Evolutionary conservation across 768 basidiomycete species (phyloP).

Genomic region (Russula compacta): DNA sequence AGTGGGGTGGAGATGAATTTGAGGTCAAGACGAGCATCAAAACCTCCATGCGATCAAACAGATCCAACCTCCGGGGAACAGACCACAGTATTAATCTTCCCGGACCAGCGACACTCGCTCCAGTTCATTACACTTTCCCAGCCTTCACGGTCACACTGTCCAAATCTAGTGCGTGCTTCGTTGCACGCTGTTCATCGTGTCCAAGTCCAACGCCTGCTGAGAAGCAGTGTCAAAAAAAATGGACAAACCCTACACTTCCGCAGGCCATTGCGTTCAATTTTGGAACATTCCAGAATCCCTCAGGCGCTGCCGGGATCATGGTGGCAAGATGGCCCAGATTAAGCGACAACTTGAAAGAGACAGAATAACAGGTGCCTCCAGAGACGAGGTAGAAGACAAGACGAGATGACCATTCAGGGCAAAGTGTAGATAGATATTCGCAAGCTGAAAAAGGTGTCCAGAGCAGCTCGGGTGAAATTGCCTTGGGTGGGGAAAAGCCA

Average conservation of each 20-base stretch:
- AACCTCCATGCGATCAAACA: background rate
- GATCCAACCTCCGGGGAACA: background rate
- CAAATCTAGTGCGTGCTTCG: background rate
- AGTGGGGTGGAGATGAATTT: background rate
- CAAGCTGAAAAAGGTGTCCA: conserved; percentile 35
- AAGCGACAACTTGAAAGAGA: conserved; percentile 18
- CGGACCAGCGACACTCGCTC: background rate
- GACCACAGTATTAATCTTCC: background rate
- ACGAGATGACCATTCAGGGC: conserved; percentile 43
- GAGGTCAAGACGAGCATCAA: background rate
- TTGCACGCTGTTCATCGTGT: background rate
- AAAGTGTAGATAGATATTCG: conserved; percentile 44
- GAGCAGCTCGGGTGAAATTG: background rate
- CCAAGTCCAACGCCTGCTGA: conserved; percentile 28
- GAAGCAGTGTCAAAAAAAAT: conserved; percentile 26
- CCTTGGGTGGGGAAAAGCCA: conserved; percentile 19
- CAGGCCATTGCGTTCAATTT: conserved; percentile 46
- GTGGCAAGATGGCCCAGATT: conserved; percentile 34
- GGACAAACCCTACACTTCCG: conserved; percentile 48
- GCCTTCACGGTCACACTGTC: background rate
- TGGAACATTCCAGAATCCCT: conserved; percentile 37
- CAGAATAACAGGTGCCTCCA: conserved; percentile 36
- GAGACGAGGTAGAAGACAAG: conserved; percentile 34
- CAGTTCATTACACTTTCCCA: background rate
- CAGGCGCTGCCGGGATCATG: conserved; percentile 35